phyloP scores from a whole-genome alignment of 495 filamentous ascomycete genomes.

The Trichoderma asperelloides region DNA sequence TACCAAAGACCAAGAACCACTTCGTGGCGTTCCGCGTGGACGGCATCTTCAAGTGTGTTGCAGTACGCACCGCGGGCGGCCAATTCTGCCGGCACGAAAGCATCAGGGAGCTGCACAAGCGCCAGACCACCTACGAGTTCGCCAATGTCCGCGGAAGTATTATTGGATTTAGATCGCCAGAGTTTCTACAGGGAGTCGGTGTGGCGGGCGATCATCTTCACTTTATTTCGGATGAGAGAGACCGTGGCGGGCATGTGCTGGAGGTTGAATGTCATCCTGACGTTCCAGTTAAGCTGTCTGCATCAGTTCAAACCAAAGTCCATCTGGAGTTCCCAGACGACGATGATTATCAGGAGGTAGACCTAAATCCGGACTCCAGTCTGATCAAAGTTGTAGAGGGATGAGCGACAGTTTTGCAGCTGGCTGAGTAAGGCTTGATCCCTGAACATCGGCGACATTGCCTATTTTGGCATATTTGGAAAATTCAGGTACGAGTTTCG shows the following conservation, averaged over 20 bases:
- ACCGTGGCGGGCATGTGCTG: constrained; percentile 39
- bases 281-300: constrained; percentile 26
- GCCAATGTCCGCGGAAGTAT: constrained; percentile 30
- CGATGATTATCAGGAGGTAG: constrained; percentile 31
- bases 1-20: constrained; percentile 31
- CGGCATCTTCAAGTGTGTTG: constrained; percentile 26
- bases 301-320: constrained; percentile 24
- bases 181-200: constrained; percentile 38
- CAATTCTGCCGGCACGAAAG: constrained; percentile 27
- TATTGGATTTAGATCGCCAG: constrained; percentile 41
- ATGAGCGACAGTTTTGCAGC: background rate
- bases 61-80: constrained; percentile 31
- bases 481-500: too few relatives aligned
- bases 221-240: constrained; percentile 37
- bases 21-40: constrained; percentile 31
- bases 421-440: too few relatives aligned
- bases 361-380: constrained; percentile 30
- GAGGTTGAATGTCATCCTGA: constrained; percentile 34
- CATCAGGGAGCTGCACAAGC: constrained; percentile 30
- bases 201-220: constrained; percentile 45
- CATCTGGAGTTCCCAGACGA: constrained; percentile 33
- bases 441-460: too few relatives aligned
- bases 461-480: too few relatives aligned
- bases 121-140: constrained; percentile 31
- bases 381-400: constrained; percentile 25